These are phyloP conservation scores for Neurospora sp. DNA, from an alignment of 495 filamentous ascomycete species.

Conservation along the genomic window DNA sequence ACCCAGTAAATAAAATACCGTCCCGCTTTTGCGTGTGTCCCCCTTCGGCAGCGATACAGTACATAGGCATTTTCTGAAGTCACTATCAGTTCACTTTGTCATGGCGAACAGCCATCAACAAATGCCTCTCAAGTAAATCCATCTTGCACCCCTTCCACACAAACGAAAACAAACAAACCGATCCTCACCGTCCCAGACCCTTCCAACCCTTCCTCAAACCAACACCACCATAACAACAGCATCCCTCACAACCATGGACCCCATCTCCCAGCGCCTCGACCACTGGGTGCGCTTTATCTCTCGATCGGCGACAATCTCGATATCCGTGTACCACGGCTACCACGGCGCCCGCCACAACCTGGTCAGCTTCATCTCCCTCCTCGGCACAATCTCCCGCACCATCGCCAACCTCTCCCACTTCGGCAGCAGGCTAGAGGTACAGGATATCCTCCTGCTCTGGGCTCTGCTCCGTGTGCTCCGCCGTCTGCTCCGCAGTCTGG, in stretches of 20 bases:
- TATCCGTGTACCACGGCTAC: not conserved
- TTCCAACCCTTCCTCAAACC: not conserved
- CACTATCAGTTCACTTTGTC: not conserved
- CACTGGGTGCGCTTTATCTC: not conserved
- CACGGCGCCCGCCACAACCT: not conserved
- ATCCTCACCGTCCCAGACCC: not conserved
- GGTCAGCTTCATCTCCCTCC: not conserved
- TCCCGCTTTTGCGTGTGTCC: not conserved
- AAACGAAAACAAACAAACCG: not conserved
- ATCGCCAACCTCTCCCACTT: not conserved
- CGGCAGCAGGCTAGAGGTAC: not conserved
- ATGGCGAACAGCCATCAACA: not conserved
- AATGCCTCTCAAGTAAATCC: not conserved
- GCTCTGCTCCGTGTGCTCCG: not conserved
- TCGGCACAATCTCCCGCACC: not conserved
- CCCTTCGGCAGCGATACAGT: not conserved
- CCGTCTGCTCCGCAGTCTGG: not conserved
- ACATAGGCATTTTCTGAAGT: no score
- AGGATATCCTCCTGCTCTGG: not conserved
- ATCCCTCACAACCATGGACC: not conserved
- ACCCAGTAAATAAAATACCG: not conserved
- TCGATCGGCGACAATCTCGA: not conserved
- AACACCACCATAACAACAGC: not conserved
- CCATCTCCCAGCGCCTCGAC: not conserved
- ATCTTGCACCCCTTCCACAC: not conserved